These are phyloP conservation scores for Alloascoidea africana DNA, from an alignment of 805 yeast genomes.

Conservation along the genomic window DNA sequence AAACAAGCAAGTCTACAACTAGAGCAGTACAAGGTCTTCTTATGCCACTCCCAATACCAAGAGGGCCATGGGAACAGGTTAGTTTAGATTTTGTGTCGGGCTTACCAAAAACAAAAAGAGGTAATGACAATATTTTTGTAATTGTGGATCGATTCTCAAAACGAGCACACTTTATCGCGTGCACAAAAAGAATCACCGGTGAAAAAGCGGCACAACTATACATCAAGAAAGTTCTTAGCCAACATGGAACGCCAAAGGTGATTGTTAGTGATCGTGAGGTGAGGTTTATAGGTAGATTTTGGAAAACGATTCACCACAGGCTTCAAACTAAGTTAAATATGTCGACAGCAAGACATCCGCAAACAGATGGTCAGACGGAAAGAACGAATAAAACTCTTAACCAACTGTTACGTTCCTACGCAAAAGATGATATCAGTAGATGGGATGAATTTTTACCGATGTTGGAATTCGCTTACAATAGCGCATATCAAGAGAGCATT, in stretches of 20 bases:
- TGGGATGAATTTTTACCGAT: constrained; percentile 3
- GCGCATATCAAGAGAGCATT: constrained; percentile 1
- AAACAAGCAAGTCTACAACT: too few relatives aligned
- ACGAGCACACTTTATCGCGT: too few relatives aligned
- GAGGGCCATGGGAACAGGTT: too few relatives aligned
- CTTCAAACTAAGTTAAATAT: constrained; percentile 5
- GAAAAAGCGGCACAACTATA: constrained; percentile 3
- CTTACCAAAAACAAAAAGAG: too few relatives aligned
- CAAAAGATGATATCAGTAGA: not conserved
- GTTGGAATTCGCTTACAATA: constrained; percentile 4
- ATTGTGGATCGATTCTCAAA: too few relatives aligned
- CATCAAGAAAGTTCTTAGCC: constrained; percentile 4
- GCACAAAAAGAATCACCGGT: constrained; percentile 3
- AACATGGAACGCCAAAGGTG: constrained; percentile 7
- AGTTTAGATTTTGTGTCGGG: too few relatives aligned
- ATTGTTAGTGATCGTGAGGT: constrained; percentile 8
- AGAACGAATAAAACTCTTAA: constrained; percentile 6
- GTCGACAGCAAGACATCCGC: constrained; percentile 8
- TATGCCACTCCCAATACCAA: too few relatives aligned
- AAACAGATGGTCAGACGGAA: constrained; percentile 12
- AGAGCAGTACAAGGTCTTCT: too few relatives aligned
- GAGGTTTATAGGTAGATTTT: constrained; percentile 6
- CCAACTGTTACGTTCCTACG: constrained; percentile 6
- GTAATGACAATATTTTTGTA: too few relatives aligned
- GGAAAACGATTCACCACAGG: constrained; percentile 5